phyloP scores from a whole-genome alignment of 176 grass and related monocot species.

The Hordeum marinum region DNA sequence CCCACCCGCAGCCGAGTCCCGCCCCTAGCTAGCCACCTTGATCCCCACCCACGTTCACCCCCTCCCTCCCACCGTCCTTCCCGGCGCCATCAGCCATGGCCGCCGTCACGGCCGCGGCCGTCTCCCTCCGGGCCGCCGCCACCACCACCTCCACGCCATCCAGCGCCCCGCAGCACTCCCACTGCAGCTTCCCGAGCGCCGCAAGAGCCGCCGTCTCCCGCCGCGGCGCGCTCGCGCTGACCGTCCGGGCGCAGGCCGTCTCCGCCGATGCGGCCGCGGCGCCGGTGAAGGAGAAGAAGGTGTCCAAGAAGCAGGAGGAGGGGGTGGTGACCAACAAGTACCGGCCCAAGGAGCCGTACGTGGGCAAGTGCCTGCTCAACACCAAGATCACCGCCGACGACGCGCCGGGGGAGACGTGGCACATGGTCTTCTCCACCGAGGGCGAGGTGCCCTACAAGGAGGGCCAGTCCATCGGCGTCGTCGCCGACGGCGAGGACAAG shows the following conservation, averaged over 20 bases:
- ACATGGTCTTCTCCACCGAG: constrained; percentile 95
- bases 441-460: constrained; percentile 75
- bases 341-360: constrained; percentile 81
- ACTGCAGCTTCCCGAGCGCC: constrained; percentile 35
- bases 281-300: constrained; percentile 52
- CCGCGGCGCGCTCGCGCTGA: not conserved
- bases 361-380: constrained; percentile 86
- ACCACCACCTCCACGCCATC: not conserved
- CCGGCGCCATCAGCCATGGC: constrained; percentile 36
- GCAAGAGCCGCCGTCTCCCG: not conserved
- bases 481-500: constrained; percentile 84
- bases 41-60: not conserved
- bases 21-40: not conserved
- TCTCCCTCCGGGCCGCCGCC: constrained; percentile 38
- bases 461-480: constrained; percentile 83
- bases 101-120: constrained; percentile 60
- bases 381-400: constrained; percentile 95
- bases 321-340: constrained; percentile 67
- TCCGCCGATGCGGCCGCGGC: constrained; percentile 31
- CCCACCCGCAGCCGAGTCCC: not conserved
- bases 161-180: constrained; percentile 4
- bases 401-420: constrained; percentile 93
- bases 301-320: constrained; percentile 86
- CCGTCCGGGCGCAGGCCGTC: constrained; percentile 50
- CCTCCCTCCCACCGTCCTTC: not conserved